phyloP scores from a whole-genome alignment of 2,329 filamentous ascomycete genomes.

The Pseudocercospora musae region DNA sequence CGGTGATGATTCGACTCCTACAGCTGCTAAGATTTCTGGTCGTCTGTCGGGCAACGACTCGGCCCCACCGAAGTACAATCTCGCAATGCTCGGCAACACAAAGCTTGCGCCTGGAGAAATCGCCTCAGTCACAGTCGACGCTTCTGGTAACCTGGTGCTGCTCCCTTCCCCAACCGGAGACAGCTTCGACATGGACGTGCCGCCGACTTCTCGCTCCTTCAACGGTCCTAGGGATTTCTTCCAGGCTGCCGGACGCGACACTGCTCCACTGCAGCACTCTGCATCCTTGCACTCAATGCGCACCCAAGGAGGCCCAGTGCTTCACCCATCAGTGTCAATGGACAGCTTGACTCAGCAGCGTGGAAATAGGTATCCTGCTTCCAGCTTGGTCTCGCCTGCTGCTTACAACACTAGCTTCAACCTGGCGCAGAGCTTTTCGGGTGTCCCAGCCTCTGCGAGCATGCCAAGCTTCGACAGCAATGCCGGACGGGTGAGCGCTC shows the following conservation, averaged over 20 bases:
- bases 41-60: not conserved
- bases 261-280: conserved; percentile 10
- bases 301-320: not conserved
- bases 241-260: not conserved
- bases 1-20: conserved; percentile 12
- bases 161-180: not conserved
- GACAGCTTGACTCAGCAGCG: conserved; percentile 5
- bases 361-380: not conserved
- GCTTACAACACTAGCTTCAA: not conserved
- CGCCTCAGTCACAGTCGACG: conserved; percentile 2
- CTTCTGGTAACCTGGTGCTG: not conserved
- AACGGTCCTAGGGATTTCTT: not conserved
- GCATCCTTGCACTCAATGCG: conserved; percentile 10
- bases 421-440: not conserved
- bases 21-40: conserved; percentile 2
- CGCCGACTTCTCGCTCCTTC: not conserved
- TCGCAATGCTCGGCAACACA: not conserved
- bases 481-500: not conserved
- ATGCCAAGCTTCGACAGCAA: not conserved
- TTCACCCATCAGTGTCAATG: conserved; percentile 11
- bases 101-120: not conserved
- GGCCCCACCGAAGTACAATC: conserved; percentile 3
- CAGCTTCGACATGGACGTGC: not conserved
- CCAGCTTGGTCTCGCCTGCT: not conserved
- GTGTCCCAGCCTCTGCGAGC: not conserved